Percentiles rank a stretch among this genome's conserved stretches.
These are phyloP conservation scores for Rhodamnia argentea DNA, from an alignment of 345 rosid genomes.

Conservation along the genomic window DNA sequence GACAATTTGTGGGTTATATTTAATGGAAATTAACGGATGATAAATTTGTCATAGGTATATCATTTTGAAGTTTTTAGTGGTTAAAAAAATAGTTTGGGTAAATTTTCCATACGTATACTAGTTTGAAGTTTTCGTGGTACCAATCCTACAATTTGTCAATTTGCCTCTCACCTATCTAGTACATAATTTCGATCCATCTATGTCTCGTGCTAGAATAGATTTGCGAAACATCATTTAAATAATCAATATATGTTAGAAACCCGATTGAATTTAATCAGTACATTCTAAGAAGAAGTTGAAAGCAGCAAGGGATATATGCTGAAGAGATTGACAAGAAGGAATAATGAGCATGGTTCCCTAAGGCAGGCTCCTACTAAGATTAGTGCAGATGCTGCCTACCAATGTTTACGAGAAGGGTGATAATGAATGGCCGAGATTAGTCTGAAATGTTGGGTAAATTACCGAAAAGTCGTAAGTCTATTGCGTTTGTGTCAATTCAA, in stretches of 20 bases:
- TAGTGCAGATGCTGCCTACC: background rate
- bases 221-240: background rate
- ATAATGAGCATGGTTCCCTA: background rate
- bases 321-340: background rate
- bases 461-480: rapidly evolving
- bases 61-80: no score
- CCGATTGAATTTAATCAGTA: background rate
- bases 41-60: no score
- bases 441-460: background rate
- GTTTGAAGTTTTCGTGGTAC: no score
- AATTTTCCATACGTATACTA: no score
- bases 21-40: no score
- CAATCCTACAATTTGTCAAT: background rate
- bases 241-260: background rate
- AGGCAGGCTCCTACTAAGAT: background rate
- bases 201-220: background rate
- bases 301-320: background rate
- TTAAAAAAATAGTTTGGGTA: no score
- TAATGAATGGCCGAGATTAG: background rate
- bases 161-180: background rate
- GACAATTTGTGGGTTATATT: no score
- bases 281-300: background rate
- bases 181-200: background rate
- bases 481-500: rapidly evolving
- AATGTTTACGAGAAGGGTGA: background rate